phyloP scores from a whole-genome alignment of 306 rosid genomes.

The Morella rubra region DNA sequence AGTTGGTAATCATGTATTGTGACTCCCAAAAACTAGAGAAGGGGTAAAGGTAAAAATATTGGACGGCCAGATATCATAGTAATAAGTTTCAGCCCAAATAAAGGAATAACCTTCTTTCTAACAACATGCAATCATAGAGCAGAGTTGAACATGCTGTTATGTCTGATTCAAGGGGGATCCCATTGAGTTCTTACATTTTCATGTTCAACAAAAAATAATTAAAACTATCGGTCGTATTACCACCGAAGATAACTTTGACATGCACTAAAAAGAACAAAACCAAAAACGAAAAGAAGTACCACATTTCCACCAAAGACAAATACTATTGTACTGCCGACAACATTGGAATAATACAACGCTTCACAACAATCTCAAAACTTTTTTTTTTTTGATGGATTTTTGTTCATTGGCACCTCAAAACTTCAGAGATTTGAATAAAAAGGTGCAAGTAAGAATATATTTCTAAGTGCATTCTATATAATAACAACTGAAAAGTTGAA shows the following conservation, averaged over 20 bases:
- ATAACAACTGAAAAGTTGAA: background rate
- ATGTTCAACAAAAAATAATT: too few relatives aligned
- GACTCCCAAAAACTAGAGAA: background rate
- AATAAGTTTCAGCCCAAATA: background rate
- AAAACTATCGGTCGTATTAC: background rate
- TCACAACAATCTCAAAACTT: background rate
- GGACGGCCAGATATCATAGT: background rate
- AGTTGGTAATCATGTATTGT: background rate
- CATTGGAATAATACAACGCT: background rate
- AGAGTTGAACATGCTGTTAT: background rate
- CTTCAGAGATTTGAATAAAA: background rate
- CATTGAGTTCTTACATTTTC: too few relatives aligned
- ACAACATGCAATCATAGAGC: background rate
- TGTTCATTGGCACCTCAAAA: too few relatives aligned
- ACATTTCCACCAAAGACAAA: too few relatives aligned
- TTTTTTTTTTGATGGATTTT: too few relatives aligned
- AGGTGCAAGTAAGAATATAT: background rate
- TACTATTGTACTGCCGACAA: too few relatives aligned
- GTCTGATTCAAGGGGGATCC: too few relatives aligned
- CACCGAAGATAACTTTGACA: background rate
- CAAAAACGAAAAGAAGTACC: too few relatives aligned
- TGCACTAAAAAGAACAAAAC: background rate
- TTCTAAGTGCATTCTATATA: background rate
- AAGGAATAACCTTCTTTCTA: background rate
- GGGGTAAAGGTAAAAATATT: background rate